Conservation (phyloP, 768 basidiomycete species). For the Psilocybe subaeruginosa region DNA sequence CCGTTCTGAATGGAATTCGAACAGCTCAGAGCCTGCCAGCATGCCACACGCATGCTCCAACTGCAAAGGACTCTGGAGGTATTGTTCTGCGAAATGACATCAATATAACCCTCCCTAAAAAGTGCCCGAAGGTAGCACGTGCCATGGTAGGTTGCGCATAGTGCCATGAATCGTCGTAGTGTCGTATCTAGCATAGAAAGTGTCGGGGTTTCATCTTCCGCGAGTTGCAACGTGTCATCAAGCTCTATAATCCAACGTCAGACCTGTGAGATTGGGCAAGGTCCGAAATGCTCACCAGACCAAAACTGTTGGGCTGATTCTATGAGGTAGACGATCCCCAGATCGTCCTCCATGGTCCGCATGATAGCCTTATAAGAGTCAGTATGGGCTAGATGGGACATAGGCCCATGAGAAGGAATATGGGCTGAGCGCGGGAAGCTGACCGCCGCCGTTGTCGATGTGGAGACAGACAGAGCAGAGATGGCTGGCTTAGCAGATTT, state of each 20-base stretch:
- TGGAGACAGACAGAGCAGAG: conserved; percentile 17
- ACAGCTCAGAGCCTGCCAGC: conserved; percentile 84
- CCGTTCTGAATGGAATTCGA: conserved; percentile 88
- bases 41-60: conserved; percentile 81
- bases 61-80: conserved; percentile 81
- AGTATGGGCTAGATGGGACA: conserved; percentile 29
- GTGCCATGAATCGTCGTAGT: conserved; percentile 71
- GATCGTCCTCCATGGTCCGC: conserved; percentile 60
- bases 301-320: conserved; percentile 88
- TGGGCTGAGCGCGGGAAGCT: conserved; percentile 14
- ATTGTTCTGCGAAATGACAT: conserved; percentile 57
- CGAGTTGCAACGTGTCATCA: conserved; percentile 77
- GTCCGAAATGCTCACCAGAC: conserved; percentile 62
- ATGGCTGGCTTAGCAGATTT: conserved; percentile 11
- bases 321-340: conserved; percentile 84
- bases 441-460: conserved; percentile 16
- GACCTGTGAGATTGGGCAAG: background rate
- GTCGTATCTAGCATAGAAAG: conserved; percentile 80
- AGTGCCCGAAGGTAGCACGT: conserved; percentile 27
- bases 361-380: conserved; percentile 29
- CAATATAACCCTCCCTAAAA: conserved; percentile 11
- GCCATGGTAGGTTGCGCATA: conserved; percentile 91
- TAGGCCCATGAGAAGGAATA: conserved; percentile 23
- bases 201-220: conserved; percentile 62
- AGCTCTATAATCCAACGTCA: conserved; percentile 61